phyloP scores from a whole-genome alignment of 139 green algal species.

The Chlorella sp. region DNA sequence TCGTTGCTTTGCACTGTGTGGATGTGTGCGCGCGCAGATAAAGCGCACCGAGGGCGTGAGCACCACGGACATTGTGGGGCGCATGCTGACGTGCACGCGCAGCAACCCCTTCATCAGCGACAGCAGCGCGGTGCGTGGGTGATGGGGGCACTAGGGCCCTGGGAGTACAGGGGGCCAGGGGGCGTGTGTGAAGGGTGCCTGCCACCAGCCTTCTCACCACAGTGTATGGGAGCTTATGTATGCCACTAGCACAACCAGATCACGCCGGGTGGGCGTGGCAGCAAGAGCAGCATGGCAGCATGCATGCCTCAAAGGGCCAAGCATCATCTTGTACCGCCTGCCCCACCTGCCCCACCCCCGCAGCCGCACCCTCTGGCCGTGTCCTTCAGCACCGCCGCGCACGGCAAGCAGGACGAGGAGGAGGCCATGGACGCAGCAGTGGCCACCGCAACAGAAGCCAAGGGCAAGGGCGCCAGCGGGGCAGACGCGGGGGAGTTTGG shows the following conservation, averaged over 20 bases:
- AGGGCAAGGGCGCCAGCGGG: neutral
- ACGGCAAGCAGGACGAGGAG: conserved; percentile 12
- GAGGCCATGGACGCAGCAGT: neutral
- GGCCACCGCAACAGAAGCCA: neutral
- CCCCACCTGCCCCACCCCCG: neutral
- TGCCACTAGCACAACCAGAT: no score
- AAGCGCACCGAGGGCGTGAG: conserved; percentile 97
- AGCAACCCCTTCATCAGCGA: conserved; percentile 63
- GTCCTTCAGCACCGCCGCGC: conserved; percentile 24
- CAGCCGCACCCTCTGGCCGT: conserved; percentile 34
- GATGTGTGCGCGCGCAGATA: conserved; percentile 51
- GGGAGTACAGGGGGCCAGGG: no score
- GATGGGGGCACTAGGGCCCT: no score
- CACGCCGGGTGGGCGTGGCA: no score
- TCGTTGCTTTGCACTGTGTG: neutral
- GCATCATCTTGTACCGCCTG: no score
- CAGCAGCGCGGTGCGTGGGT: no score
- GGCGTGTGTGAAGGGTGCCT: no score
- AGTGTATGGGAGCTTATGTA: no score
- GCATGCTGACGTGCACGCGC: conserved; percentile 90
- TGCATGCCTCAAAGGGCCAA: no score
- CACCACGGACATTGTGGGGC: conserved; percentile 97
- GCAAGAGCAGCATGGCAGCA: no score
- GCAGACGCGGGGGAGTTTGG: neutral
- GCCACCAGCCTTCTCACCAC: no score